Evolutionary conservation across 192 early-diverging fungal species (phyloP).

Genomic region (Podila minutissima): DNA sequence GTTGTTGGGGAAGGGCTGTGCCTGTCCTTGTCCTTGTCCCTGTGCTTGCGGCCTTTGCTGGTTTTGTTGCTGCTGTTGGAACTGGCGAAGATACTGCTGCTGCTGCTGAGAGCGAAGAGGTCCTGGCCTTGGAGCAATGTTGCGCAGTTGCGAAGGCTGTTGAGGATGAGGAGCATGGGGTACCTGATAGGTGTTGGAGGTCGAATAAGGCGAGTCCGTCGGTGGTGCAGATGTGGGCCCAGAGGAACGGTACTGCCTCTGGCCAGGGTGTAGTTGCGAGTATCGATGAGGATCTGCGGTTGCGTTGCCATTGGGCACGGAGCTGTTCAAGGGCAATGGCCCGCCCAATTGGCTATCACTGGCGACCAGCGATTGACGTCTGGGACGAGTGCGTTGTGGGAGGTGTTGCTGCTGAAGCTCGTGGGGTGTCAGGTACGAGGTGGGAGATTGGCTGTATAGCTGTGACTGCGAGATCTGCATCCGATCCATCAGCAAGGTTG

Average conservation of each 20-base stretch:
- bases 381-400: not conserved
- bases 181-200: not conserved
- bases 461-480: not conserved
- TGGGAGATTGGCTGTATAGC: not conserved
- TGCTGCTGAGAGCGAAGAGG: not conserved
- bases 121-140: not conserved
- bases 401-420: conserved; percentile 3
- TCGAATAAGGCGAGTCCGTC: not conserved
- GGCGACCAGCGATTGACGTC: conserved; percentile 12
- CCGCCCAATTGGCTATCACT: conserved; percentile 20
- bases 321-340: conserved; percentile 16
- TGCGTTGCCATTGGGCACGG: not conserved
- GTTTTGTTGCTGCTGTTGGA: conserved; percentile 1
- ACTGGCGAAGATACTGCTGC: not conserved
- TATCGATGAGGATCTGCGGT: conserved; percentile 2
- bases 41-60: not conserved
- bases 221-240: not conserved
- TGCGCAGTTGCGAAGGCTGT: not conserved
- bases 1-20: conserved; percentile 1
- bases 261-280: not conserved
- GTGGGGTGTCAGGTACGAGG: not conserved
- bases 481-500: not conserved
- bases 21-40: not conserved
- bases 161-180: not conserved
- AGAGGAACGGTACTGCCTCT: not conserved